phyloP scores from a whole-genome alignment of 257 asterid genomes.

The Datura wrightii region DNA sequence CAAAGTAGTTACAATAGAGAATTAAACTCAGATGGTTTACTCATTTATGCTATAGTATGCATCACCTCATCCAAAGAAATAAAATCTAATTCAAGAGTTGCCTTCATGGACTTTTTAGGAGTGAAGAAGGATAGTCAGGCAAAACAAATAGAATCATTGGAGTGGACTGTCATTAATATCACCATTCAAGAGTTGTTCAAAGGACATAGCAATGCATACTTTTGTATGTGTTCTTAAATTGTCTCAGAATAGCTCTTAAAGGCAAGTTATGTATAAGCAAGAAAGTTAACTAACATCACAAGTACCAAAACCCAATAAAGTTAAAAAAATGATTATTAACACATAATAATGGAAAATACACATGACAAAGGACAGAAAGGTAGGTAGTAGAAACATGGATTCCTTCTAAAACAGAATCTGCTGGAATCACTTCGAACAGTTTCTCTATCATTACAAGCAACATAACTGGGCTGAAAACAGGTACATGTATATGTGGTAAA shows the following conservation, averaged over 20 bases:
- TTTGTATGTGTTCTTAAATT: slow-evolving; percentile 16
- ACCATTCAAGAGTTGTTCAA: slow-evolving; percentile 9
- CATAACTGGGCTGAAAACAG: slow-evolving; percentile 13
- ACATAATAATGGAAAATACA: not conserved
- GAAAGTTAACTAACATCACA: slow-evolving; percentile 3
- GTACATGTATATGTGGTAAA: not conserved
- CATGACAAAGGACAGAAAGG: slow-evolving; percentile 5
- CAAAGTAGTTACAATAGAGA: not conserved
- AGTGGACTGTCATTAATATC: not conserved
- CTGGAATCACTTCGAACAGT: not conserved
- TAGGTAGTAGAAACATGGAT: not conserved
- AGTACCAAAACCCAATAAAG: not conserved
- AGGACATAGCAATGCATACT: not conserved
- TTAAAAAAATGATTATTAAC: not conserved
- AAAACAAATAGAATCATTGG: not conserved
- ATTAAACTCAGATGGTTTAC: not conserved
- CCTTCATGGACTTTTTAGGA: not conserved
- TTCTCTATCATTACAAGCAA: slow-evolving; percentile 11
- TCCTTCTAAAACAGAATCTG: not conserved
- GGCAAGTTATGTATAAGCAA: not conserved
- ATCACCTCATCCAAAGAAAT: slow-evolving; percentile 12
- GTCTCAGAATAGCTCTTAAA: not conserved
- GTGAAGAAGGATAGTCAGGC: not conserved
- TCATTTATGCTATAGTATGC: slow-evolving; percentile 16
- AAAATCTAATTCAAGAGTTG: not conserved